Evolutionary conservation across 2,329 filamentous ascomycete species (phyloP), one percentile per base, ranked within the genome.

Genomic region (Trichoderma sp.): DNA sequence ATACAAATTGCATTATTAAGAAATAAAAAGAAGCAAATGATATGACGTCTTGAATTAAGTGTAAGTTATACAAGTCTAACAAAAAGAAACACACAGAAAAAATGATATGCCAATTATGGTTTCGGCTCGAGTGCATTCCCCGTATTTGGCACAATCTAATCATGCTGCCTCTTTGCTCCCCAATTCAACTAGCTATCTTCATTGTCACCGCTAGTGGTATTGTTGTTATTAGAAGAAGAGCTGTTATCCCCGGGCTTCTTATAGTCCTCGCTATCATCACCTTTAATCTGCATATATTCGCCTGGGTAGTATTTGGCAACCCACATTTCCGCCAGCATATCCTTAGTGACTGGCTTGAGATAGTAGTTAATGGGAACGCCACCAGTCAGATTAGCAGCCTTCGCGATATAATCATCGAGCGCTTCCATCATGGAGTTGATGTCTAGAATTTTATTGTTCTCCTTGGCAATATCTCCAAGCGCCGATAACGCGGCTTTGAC

Each of bases 271-370:
- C 47, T 49, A 24, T 49, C 47, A 24, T 49, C 47, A 13, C 47
- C n/a, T 6, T 49, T 49, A 4, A 49, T 49, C 24, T 49, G 47
- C n/a, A 49, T 49, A 24, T 49, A 49, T n/a, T 49, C 8, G 40
- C 37, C 43, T 49, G 43, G 43, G 29, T 56, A 62, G 10, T 47
- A 52, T 19, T 52, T 62, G 40, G 59, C 13, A 31, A 40, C 29
- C 59, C 59, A 62, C 59, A 49, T 49, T 62, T 52, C 37, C 8
- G 59, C 59, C 43, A 62, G 47, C 59, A 62, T 62, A 31, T 62
- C 59, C 43, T 37, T 62, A 2, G 59, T 62, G 21, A 62, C 35
- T 35, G 40, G 27, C 16, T 62, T 49, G 10, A 52, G 43, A 19
- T 62, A 52, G n/a, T 62, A 62, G 29, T 49, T 40, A 14, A 47